A percentile compares a stretch with the other conserved stretches of the same genome.
phyloP scores from a whole-genome alignment of 2,329 filamentous ascomycete species.

The Paecilomyces variotii region DNA sequence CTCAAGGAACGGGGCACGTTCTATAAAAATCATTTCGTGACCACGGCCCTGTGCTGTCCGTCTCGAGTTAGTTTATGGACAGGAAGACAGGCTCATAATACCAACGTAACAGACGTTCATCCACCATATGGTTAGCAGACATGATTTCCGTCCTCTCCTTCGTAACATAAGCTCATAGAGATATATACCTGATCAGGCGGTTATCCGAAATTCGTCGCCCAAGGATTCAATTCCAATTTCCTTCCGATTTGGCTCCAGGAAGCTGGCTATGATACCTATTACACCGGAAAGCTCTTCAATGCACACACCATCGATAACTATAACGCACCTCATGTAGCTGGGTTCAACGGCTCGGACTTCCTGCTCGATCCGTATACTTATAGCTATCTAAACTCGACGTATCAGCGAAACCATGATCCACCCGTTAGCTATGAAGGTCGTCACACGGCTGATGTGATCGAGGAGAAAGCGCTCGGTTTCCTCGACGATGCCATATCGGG shows the following conservation, averaged over 20 bases:
- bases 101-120: conserved; percentile 56
- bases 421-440: conserved; percentile 49
- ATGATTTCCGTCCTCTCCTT: not conserved
- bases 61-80: conserved; percentile 59
- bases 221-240: conserved; percentile 44
- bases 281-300: conserved; percentile 51
- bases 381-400: conserved; percentile 57
- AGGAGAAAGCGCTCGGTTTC: conserved; percentile 51
- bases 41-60: conserved; percentile 60
- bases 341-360: conserved; percentile 36
- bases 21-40: conserved; percentile 58
- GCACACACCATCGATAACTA: conserved; percentile 44
- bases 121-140: conserved; percentile 44
- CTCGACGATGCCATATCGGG: conserved; percentile 51
- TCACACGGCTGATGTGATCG: conserved; percentile 53
- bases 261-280: conserved; percentile 47
- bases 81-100: conserved; percentile 60
- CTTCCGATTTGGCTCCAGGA: conserved; percentile 46
- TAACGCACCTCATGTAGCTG: conserved; percentile 28
- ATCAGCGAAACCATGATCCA: conserved; percentile 51
- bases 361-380: conserved; percentile 49
- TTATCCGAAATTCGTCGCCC: conserved; percentile 45
- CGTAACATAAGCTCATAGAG: not conserved
- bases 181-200: conserved; percentile 15
- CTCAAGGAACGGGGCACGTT: conserved; percentile 51